Conservation (phyloP, 164 flowering plant genomes). For the Cinnamomum micranthum region DNA sequence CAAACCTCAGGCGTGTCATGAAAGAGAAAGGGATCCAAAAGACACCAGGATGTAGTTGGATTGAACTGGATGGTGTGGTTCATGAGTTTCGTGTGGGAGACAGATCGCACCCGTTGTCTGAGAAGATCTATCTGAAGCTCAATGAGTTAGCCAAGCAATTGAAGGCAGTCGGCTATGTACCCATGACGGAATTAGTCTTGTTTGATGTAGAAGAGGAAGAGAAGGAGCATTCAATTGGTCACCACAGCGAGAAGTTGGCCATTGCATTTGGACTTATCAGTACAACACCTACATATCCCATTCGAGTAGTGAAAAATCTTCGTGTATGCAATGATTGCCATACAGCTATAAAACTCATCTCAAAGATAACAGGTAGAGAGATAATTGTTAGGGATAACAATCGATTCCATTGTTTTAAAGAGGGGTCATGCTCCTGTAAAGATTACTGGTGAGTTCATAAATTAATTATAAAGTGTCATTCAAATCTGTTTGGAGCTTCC, state of each 20-base stretch:
- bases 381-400: constrained; percentile 27
- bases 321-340: constrained; percentile 34
- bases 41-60: constrained; percentile 32
- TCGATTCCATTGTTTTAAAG: constrained; percentile 27
- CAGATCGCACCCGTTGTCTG: constrained; percentile 17
- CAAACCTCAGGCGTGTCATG: constrained; percentile 24
- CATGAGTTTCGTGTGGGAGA: constrained; percentile 33
- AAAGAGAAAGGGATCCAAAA: constrained; percentile 18
- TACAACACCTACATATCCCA: constrained; percentile 6
- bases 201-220: constrained; percentile 36
- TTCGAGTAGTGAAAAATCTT: constrained; percentile 30
- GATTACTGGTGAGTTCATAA: constrained; percentile 28
- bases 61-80: constrained; percentile 26
- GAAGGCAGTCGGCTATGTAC: constrained; percentile 23
- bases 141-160: constrained; percentile 22
- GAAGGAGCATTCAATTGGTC: constrained; percentile 28
- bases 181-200: constrained; percentile 23
- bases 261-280: constrained; percentile 30
- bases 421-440: constrained; percentile 33
- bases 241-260: constrained; percentile 36
- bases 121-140: constrained; percentile 26
- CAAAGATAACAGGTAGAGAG: constrained; percentile 23
- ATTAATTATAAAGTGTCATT: not conserved
- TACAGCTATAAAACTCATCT: constrained; percentile 25
- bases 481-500: not conserved